phyloP scores from a whole-genome alignment of 169 alveolate species.

The Plasmodium fragile region DNA sequence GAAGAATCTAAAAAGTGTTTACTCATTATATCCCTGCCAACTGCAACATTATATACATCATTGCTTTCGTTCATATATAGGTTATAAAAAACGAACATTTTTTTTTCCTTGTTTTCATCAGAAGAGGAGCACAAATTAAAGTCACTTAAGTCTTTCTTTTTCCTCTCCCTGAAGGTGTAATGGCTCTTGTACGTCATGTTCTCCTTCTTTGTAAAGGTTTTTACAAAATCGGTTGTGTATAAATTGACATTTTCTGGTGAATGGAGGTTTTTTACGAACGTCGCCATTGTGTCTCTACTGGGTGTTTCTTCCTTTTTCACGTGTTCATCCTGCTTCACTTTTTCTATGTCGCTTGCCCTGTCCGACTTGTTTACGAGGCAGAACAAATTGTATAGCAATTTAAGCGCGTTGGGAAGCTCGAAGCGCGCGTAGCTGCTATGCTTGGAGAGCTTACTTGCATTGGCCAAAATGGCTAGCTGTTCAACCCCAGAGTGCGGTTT shows the following conservation, averaged over 20 bases:
- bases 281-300: constrained; percentile 16
- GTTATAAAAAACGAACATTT: constrained; percentile 57
- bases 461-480: constrained; percentile 39
- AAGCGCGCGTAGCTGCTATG: constrained; percentile 2
- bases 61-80: constrained; percentile 55
- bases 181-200: background rate
- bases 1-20: background rate
- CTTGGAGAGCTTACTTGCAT: background rate
- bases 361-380: constrained; percentile 28
- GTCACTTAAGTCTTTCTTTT: constrained; percentile 47
- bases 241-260: constrained; percentile 29
- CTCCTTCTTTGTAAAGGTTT: constrained; percentile 23
- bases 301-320: background rate
- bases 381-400: constrained; percentile 54
- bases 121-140: constrained; percentile 38
- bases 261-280: constrained; percentile 24
- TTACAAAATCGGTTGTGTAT: constrained; percentile 55
- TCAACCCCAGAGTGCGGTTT: constrained; percentile 16
- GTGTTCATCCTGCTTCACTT: background rate
- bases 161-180: constrained; percentile 63
- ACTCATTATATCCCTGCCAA: constrained; percentile 6
- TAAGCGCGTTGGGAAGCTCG: constrained; percentile 36
- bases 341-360: background rate
- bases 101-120: constrained; percentile 27
- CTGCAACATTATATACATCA: background rate